Evolutionary conservation across 179 eudicot genomes (phyloP).

Genomic region (Silene coronaria): DNA sequence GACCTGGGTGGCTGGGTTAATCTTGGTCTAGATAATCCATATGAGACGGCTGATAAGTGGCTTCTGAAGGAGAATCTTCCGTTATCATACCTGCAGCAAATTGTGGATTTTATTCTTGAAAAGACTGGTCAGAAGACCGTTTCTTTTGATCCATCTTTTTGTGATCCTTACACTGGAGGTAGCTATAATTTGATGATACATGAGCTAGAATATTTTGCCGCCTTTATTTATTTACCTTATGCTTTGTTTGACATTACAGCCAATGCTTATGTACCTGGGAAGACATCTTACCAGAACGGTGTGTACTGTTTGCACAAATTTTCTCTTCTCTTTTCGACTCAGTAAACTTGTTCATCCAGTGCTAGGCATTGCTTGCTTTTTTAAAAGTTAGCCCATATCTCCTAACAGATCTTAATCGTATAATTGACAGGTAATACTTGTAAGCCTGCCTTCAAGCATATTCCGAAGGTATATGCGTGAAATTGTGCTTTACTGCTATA

Average conservation of each 20-base stretch:
- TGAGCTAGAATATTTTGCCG: conserved; percentile 1
- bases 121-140: conserved; percentile 74
- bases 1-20: too few relatives aligned
- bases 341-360: conserved; percentile 7
- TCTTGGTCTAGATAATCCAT: conserved; percentile 67
- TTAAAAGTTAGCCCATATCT: neutral
- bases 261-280: conserved; percentile 86
- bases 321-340: neutral
- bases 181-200: conserved; percentile 22
- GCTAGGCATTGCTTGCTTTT: neutral
- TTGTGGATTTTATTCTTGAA: conserved; percentile 81
- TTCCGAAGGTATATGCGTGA: conserved; percentile 64
- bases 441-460: conserved; percentile 77
- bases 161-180: conserved; percentile 97
- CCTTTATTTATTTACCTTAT: conserved; percentile 5
- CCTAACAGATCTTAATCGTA: conserved; percentile 21
- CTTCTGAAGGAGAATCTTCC: conserved; percentile 90
- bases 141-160: conserved; percentile 67
- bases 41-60: conserved; percentile 91
- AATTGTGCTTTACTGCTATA: conserved; percentile 4
- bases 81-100: conserved; percentile 78
- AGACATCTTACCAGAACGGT: conserved; percentile 48
- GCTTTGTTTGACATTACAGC: conserved; percentile 47
- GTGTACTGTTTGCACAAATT: conserved; percentile 20
- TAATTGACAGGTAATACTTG: conserved; percentile 41